These are phyloP conservation scores for Aureobasidium sp. DNA, from an alignment of 2,329 filamentous ascomycete genomes.

Conservation along the genomic window DNA sequence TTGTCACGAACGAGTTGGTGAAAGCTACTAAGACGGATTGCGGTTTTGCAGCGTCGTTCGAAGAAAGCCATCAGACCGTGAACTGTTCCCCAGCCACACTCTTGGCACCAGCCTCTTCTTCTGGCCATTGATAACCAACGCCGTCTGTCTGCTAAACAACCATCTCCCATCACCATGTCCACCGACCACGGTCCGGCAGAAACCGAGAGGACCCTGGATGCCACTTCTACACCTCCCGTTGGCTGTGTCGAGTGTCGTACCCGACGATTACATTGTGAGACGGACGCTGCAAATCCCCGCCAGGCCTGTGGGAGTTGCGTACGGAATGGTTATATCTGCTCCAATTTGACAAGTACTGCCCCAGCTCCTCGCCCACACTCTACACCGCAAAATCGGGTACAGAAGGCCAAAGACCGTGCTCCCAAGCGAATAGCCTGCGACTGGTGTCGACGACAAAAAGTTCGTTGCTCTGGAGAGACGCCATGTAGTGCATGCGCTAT, in stretches of 20 bases:
- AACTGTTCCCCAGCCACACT: background rate
- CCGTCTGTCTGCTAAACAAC: background rate
- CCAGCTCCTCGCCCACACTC: background rate
- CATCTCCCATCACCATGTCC: slow-evolving; percentile 3
- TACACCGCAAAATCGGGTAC: background rate
- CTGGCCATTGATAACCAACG: background rate
- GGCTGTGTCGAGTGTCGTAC: slow-evolving; percentile 7
- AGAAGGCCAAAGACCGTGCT: background rate
- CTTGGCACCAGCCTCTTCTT: background rate
- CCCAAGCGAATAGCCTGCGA: background rate
- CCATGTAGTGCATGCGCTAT: background rate
- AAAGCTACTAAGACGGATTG: too few species aligned
- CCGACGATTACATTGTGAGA: slow-evolving; percentile 1
- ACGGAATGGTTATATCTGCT: slow-evolving; percentile 3
- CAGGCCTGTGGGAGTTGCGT: slow-evolving; percentile 1
- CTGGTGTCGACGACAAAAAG: slow-evolving; percentile 5
- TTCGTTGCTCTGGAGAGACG: background rate
- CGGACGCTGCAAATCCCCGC: background rate
- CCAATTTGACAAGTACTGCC: background rate
- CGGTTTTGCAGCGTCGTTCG: too few species aligned
- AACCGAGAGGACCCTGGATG: background rate
- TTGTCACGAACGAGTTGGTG: too few species aligned
- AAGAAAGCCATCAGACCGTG: background rate
- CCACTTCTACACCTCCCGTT: background rate
- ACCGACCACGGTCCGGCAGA: slow-evolving; percentile 2